Evolutionary conservation across 306 rosid species (phyloP).

Genomic region (Gynostemma pentaphyllum): DNA sequence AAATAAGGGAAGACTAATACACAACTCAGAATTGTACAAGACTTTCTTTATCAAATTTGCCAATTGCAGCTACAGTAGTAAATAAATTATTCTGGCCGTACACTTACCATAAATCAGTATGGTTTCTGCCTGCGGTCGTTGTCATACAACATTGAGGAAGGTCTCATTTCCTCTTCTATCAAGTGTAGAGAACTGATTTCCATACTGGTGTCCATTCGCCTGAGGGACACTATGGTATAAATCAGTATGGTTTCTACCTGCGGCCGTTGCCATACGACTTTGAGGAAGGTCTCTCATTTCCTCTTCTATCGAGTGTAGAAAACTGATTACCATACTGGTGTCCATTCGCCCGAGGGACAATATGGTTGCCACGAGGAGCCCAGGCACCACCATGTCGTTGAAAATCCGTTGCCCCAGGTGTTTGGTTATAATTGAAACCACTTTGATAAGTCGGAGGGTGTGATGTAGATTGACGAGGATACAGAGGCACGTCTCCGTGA

Average conservation of each 20-base stretch:
- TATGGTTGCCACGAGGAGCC: slow-evolving; percentile 13
- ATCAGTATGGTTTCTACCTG: no score
- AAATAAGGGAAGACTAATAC: not conserved
- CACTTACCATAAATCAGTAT: not conserved
- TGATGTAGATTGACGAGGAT: slow-evolving; percentile 17
- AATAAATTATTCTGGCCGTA: not conserved
- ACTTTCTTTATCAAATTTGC: not conserved
- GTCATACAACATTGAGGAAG: slow-evolving; percentile 32
- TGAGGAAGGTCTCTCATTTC: slow-evolving; percentile 36
- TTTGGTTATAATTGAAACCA: slow-evolving; percentile 25
- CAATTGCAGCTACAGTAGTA: not conserved
- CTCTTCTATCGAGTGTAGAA: slow-evolving; percentile 39
- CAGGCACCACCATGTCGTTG: not conserved
- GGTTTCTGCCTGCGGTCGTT: slow-evolving; percentile 29
- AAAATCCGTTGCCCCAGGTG: slow-evolving; percentile 15
- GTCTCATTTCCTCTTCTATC: slow-evolving; percentile 42
- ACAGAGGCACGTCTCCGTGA: slow-evolving; percentile 26
- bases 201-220: slow-evolving; percentile 29
- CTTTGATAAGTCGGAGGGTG: slow-evolving; percentile 17
- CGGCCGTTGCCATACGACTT: slow-evolving; percentile 34
- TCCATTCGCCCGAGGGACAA: slow-evolving; percentile 14
- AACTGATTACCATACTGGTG: slow-evolving; percentile 47
- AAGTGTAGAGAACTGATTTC: slow-evolving; percentile 41
- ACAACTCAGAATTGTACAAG: not conserved
- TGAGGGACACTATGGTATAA: slow-evolving; percentile 15